These are phyloP conservation scores for Reutealis trisperma DNA, from an alignment of 345 rosid species.

Conservation along the genomic window DNA sequence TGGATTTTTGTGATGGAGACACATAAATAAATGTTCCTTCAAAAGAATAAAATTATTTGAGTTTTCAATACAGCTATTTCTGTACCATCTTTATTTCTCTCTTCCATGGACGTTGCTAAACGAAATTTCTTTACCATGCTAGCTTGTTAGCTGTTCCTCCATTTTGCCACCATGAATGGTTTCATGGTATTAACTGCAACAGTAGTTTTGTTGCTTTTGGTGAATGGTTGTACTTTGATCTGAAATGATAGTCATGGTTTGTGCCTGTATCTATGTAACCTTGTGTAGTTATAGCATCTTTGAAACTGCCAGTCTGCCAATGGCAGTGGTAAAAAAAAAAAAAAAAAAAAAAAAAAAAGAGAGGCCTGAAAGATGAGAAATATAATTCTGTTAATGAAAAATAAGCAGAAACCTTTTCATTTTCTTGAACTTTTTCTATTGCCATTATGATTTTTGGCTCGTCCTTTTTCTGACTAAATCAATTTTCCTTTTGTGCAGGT, in stretches of 20 bases:
- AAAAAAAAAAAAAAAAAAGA: too few relatives aligned
- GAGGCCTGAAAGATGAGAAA: neutral
- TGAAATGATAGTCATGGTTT: neutral
- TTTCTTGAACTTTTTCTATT: neutral
- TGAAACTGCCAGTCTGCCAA: neutral
- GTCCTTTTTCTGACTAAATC: neutral
- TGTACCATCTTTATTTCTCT: too few relatives aligned
- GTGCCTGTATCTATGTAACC: neutral
- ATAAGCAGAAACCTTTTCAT: neutral
- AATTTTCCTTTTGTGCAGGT: conserved; percentile 51
- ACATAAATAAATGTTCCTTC: too few relatives aligned
- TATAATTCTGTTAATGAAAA: neutral
- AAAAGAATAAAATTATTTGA: too few relatives aligned
- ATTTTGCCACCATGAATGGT: neutral
- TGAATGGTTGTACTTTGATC: neutral
- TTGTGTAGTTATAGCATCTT: neutral
- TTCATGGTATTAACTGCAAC: neutral
- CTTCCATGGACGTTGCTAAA: too few relatives aligned
- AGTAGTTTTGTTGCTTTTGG: neutral
- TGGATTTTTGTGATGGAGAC: too few relatives aligned
- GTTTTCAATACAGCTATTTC: too few relatives aligned
- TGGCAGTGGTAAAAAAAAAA: neutral
- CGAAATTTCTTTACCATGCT: too few relatives aligned
- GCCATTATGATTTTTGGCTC: neutral
- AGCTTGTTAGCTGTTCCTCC: neutral